Base-by-base conservation (phyloP, 2,329 filamentous ascomycete species). In the Lojkania enalia region DNA sequence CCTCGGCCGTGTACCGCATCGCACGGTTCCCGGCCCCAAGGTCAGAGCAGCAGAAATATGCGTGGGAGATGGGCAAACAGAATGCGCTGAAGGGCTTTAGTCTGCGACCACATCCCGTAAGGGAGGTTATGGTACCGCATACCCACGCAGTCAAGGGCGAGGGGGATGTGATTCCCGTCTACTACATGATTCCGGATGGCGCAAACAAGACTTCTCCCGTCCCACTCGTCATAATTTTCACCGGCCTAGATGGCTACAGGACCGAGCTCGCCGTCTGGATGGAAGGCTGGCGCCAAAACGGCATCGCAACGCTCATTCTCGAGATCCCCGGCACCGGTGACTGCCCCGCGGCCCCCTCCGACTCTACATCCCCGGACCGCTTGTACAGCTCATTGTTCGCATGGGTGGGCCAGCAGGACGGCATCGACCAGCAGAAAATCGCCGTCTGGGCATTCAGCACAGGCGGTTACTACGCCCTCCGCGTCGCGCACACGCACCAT, bases 1-100 rank as follows among this genome's bases (percentile, higher is more conserved):
- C 58, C 4, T 58, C 55, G 23, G 82, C 84, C 19, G 76, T 90
- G n/a, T 85, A 87, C 66, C 79, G 87, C 40, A 89, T 90, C 54
- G 78, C 84, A 0, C 78, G 87, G 13, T 90, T 90, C 60, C 86
- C 87, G 5, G 74, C 74, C 4, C 74, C 74, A 15, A 63, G 75
- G 16, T 73, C 70, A 16, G 64, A 65, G 5, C 68, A 72, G 38
- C 75, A 90, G 67, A 78, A 81, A 52, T 64, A 76, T 20, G 85
- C 85, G 1, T 90, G 85, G 80, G 72, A 77, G 53, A 71, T 76
- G 42, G 85, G 88, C 56, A 89, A 88, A 64, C 66, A 76, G 20
- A 76, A 78, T 0, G 87, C 86, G 52, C 64, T 82, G 37, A 82
- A 82, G 60, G 85, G 75, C 1, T 51, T 77, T 4, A 58, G 55